phyloP scores from a whole-genome alignment of 208 protist genomes.

The Leishmania guyanensis region DNA sequence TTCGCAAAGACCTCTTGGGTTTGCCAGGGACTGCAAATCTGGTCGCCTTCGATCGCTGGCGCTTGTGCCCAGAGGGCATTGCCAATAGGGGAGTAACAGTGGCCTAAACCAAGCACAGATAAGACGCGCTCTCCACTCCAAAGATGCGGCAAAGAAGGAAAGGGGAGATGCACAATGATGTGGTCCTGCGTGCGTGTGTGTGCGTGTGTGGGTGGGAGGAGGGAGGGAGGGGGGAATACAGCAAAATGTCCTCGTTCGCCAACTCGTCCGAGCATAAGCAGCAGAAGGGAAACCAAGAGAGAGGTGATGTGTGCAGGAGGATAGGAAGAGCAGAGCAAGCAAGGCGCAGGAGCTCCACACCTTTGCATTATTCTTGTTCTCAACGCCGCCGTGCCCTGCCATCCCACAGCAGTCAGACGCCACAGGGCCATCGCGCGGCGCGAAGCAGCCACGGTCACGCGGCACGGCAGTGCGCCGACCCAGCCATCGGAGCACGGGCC shows the following conservation, averaged over 20 bases:
- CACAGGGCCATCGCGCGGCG: too few relatives aligned
- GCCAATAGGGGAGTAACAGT: neutral
- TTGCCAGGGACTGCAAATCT: neutral
- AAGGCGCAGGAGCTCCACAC: neutral
- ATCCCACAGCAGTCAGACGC: neutral
- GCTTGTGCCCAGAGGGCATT: conserved; percentile 3
- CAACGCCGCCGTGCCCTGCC: neutral
- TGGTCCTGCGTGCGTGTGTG: neutral
- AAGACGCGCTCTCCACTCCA: neutral
- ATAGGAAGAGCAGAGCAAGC: neutral
- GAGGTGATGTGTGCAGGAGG: too few relatives aligned
- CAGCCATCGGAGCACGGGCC: neutral
- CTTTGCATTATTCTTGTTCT: too few relatives aligned
- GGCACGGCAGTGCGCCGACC: neutral
- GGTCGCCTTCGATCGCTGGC: neutral
- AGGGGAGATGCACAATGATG: neutral
- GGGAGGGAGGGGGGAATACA: neutral
- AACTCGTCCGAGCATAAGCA: neutral
- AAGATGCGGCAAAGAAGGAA: neutral
- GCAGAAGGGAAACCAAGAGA: neutral
- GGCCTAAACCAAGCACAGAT: neutral
- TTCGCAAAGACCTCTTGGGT: neutral
- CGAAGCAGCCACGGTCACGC: neutral
- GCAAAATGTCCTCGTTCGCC: neutral
- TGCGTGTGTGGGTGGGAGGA: neutral